These are phyloP conservation scores for Pleomassaria siparia DNA, from an alignment of 2,329 filamentous ascomycete species.

Conservation along the genomic window DNA sequence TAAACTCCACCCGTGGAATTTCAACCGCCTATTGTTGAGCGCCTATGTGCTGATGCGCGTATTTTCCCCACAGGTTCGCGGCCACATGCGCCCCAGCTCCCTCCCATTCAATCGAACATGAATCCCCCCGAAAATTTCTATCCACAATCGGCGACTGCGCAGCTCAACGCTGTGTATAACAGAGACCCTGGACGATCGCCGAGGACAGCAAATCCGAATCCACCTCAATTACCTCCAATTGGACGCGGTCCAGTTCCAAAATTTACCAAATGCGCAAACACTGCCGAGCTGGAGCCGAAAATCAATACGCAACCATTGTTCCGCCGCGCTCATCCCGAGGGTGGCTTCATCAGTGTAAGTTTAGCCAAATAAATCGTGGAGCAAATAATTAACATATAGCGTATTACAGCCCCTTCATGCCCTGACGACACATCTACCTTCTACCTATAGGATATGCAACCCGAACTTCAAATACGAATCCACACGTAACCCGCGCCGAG, in stretches of 20 bases:
- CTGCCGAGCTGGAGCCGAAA: constrained; percentile 75
- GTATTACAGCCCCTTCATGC: constrained; percentile 80
- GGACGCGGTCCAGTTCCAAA: constrained; percentile 76
- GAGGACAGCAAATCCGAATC: constrained; percentile 48
- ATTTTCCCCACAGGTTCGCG: constrained; percentile 39
- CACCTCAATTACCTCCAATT: constrained; percentile 48
- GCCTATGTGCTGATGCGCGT: constrained; percentile 23
- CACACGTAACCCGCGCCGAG: constrained; percentile 89
- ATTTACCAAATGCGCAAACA: constrained; percentile 75
- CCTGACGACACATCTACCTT: constrained; percentile 86
- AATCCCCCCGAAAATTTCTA: constrained; percentile 71
- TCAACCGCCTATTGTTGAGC: constrained; percentile 2
- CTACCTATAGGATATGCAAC: constrained; percentile 98
- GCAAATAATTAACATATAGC: constrained; percentile 15
- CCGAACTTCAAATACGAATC: constrained; percentile 98
- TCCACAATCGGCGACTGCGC: constrained; percentile 67
- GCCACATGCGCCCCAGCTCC: constrained; percentile 67
- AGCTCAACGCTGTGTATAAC: constrained; percentile 68
- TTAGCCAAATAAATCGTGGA: constrained; percentile 14
- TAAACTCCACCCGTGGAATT: constrained; percentile 10
- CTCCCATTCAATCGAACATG: constrained; percentile 72
- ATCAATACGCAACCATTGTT: constrained; percentile 88
- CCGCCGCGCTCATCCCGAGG: constrained; percentile 90
- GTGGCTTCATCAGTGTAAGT: constrained; percentile 94
- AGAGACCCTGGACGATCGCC: constrained; percentile 56